phyloP scores from a whole-genome alignment of 1,284 basidiomycete genomes.

The Moniliophthora roreri region DNA sequence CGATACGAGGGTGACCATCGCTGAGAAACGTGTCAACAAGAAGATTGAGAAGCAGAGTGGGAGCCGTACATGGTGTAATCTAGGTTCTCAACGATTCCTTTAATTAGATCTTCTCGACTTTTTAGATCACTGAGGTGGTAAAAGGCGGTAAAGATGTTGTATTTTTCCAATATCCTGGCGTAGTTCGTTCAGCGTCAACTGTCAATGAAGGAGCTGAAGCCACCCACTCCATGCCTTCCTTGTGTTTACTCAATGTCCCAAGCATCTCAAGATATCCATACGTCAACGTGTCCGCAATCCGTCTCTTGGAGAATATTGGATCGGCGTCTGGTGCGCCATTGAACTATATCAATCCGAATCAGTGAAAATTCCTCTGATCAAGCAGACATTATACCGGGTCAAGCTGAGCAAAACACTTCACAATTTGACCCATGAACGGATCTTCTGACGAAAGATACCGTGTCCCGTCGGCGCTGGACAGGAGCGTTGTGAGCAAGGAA shows the following conservation, averaged over 20 bases:
- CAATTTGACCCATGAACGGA: constrained; percentile 82
- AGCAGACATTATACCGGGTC: constrained; percentile 69
- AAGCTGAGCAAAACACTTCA: constrained; percentile 87
- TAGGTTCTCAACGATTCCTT: constrained; percentile 87
- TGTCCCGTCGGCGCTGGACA: constrained; percentile 82
- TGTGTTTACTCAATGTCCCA: constrained; percentile 83
- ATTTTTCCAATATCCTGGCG: constrained; percentile 82
- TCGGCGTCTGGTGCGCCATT: constrained; percentile 69
- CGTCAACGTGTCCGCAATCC: constrained; percentile 83
- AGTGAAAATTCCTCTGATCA: not conserved
- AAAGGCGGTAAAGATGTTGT: constrained; percentile 92
- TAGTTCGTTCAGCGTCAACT: not conserved
- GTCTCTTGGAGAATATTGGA: constrained; percentile 83
- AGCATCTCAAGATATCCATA: constrained; percentile 97
- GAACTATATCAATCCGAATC: constrained; percentile 40
- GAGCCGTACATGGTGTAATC: constrained; percentile 85
- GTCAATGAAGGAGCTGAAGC: not conserved
- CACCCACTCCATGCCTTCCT: constrained; percentile 86
- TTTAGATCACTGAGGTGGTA: constrained; percentile 92
- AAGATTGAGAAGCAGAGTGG: constrained; percentile 3
- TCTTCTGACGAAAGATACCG: constrained; percentile 84
- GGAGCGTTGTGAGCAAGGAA: constrained; percentile 78
- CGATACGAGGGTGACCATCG: constrained; percentile 89
- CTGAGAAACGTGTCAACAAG: constrained; percentile 40
- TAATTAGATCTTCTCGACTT: constrained; percentile 90